phyloP scores from a whole-genome alignment of 352 stramenopile genomes.

The Pythium dissimile region DNA sequence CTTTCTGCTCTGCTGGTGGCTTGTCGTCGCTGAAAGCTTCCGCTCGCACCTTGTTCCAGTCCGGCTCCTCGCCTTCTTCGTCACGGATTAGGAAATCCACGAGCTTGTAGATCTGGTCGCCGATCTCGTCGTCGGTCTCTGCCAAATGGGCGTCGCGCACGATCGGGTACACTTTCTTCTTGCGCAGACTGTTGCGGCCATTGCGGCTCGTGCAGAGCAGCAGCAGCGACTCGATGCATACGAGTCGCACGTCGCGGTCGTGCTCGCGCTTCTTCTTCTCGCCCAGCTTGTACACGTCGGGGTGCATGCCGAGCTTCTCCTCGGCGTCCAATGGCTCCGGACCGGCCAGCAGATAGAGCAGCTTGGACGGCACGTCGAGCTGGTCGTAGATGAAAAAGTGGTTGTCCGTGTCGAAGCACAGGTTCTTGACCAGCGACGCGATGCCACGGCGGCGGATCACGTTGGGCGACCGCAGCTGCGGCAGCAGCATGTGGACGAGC shows the following conservation, averaged over 20 bases:
- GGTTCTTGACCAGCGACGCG: slow-evolving; percentile 64
- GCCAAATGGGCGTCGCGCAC: slow-evolving; percentile 80
- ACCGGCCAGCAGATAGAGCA: slow-evolving; percentile 69
- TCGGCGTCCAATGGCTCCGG: slow-evolving; percentile 74
- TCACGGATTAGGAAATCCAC: slow-evolving; percentile 86
- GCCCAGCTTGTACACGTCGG: slow-evolving; percentile 66
- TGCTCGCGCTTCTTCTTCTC: slow-evolving; percentile 84
- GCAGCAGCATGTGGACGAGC: slow-evolving; percentile 57
- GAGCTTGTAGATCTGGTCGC: slow-evolving; percentile 88
- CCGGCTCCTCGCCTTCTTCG: slow-evolving; percentile 81
- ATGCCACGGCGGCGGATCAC: slow-evolving; percentile 75
- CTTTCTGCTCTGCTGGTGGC: neutral
- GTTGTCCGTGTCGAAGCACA: slow-evolving; percentile 87
- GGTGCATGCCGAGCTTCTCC: slow-evolving; percentile 80
- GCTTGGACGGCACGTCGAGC: slow-evolving; percentile 75
- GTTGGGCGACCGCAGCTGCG: slow-evolving; percentile 80
- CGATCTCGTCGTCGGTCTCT: slow-evolving; percentile 76
- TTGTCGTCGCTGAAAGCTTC: slow-evolving; percentile 59
- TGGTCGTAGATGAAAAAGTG: slow-evolving; percentile 88
- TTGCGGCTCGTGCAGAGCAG: slow-evolving; percentile 77
- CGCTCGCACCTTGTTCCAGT: slow-evolving; percentile 73
- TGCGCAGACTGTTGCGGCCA: slow-evolving; percentile 71
- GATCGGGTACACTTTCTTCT: slow-evolving; percentile 86
- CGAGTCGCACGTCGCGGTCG: slow-evolving; percentile 66
- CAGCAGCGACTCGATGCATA: slow-evolving; percentile 68